phyloP scores from a whole-genome alignment of 2,329 filamentous ascomycete species.

The Pyricularia sp. region DNA sequence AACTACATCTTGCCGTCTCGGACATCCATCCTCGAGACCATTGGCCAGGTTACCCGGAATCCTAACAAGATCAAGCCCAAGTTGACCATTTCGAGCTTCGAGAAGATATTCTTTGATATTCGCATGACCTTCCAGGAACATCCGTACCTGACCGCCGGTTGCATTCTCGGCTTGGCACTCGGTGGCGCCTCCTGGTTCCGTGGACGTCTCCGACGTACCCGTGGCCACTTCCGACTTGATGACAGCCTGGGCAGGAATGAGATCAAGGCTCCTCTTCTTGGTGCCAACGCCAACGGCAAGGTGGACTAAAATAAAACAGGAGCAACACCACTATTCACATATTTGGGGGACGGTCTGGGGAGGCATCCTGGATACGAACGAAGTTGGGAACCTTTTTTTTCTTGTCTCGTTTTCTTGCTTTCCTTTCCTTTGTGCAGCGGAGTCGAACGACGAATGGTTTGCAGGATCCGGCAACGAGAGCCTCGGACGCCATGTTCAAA shows the following conservation, averaged over 20 bases:
- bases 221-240: conserved; percentile 54
- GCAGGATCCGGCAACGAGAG: neutral
- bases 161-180: conserved; percentile 47
- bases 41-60: conserved; percentile 59
- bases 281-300: conserved; percentile 36
- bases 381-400: neutral
- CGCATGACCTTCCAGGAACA: conserved; percentile 49
- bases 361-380: neutral
- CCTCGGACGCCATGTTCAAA: conserved; percentile 1
- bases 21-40: conserved; percentile 82
- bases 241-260: conserved; percentile 38
- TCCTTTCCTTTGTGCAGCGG: neutral
- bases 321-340: neutral
- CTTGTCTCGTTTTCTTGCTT: neutral
- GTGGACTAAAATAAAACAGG: conserved; percentile 28
- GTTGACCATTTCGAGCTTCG: conserved; percentile 63
- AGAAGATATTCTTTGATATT: conserved; percentile 63
- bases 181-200: conserved; percentile 43
- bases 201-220: conserved; percentile 41
- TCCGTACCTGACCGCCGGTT: conserved; percentile 46
- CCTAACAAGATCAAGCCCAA: conserved; percentile 67
- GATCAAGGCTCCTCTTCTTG: conserved; percentile 56
- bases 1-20: conserved; percentile 84
- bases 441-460: neutral
- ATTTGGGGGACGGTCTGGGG: neutral